A percentile compares a stretch with the other conserved stretches of the same genome.
Evolutionary conservation across 495 filamentous ascomycete species (phyloP).

Genomic region (Podospora didyma): DNA sequence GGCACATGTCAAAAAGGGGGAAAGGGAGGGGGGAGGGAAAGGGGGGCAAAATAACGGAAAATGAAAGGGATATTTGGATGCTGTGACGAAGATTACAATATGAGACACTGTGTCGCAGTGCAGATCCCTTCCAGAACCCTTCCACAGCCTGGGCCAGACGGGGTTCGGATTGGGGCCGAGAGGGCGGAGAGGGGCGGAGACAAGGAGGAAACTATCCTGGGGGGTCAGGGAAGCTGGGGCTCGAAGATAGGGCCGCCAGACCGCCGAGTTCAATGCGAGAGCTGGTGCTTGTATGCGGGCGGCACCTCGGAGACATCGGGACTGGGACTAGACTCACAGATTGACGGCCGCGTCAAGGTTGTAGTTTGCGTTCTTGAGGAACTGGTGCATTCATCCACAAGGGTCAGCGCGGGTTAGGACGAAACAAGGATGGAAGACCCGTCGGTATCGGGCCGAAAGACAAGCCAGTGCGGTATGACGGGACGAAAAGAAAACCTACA

Average conservation of each 20-base stretch:
- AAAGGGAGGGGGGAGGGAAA: not conserved
- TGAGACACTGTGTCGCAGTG: conserved; percentile 32
- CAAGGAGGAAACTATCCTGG: not conserved
- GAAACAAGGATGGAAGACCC: conserved; percentile 23
- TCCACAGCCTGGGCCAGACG: not conserved
- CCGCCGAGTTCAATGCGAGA: not conserved
- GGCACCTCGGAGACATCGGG: not conserved
- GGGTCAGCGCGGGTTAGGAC: conserved; percentile 1
- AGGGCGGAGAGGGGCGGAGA: not conserved
- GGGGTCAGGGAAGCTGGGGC: not conserved
- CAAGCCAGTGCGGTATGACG: conserved; percentile 7
- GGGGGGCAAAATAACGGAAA: conserved; percentile 3
- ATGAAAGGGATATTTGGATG: not conserved
- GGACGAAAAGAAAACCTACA: conserved; percentile 33
- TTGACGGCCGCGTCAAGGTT: conserved; percentile 49
- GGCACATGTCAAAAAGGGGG: not conserved
- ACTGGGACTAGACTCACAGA: conserved; percentile 37
- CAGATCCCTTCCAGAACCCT: conserved; percentile 22
- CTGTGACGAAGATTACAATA: conserved; percentile 11
- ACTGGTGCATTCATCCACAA: conserved; percentile 28
- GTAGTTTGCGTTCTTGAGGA: conserved; percentile 37
- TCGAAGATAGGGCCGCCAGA: not conserved
- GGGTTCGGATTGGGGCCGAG: not conserved
- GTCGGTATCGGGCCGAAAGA: conserved; percentile 27
- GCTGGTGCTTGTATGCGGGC: too few relatives aligned